phyloP scores from a whole-genome alignment of 495 filamentous ascomycete genomes.

The Apodospora peruviana region DNA sequence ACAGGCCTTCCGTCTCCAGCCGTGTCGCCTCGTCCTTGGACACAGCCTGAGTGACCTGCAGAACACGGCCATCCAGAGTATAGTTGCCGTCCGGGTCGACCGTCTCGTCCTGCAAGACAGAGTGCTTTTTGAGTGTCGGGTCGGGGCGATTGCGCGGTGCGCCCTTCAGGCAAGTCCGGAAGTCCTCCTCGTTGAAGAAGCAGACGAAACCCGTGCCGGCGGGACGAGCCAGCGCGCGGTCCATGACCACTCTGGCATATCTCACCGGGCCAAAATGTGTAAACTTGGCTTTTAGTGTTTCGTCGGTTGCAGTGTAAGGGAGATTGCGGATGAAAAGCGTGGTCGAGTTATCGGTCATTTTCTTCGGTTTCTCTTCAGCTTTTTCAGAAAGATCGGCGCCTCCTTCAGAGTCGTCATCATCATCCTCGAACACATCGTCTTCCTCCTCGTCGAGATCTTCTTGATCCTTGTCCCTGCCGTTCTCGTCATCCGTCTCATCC shows the following conservation, averaged over 20 bases:
- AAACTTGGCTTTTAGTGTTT: conserved; percentile 77
- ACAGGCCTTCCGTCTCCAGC: conserved; percentile 64
- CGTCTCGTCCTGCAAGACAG: conserved; percentile 76
- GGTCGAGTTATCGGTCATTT: conserved; percentile 50
- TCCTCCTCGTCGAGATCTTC: conserved; percentile 33
- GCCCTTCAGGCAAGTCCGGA: conserved; percentile 61
- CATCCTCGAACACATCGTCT: conserved; percentile 74
- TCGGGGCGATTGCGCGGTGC: conserved; percentile 56
- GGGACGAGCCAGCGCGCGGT: conserved; percentile 74
- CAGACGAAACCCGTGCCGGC: conserved; percentile 93
- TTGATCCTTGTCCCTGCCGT: not conserved
- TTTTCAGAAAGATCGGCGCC: not conserved
- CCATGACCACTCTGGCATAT: conserved; percentile 85
- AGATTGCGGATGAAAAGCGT: conserved; percentile 94
- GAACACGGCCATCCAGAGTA: conserved; percentile 80
- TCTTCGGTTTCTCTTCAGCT: not conserved
- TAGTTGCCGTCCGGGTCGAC: conserved; percentile 74
- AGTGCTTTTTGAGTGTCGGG: conserved; percentile 54
- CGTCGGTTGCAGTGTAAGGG: conserved; percentile 78
- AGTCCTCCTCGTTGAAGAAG: conserved; percentile 75
- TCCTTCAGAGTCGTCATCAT: conserved; percentile 33
- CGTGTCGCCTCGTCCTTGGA: conserved; percentile 69
- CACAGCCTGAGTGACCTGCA: conserved; percentile 81
- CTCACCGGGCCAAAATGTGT: conserved; percentile 72
- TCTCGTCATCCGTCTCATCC: conserved; percentile 63